Evolutionary conservation across 164 flowering plant genomes (phyloP), one percentile per base, ranked within the genome.

Genomic region (Berberis vulgaris): DNA sequence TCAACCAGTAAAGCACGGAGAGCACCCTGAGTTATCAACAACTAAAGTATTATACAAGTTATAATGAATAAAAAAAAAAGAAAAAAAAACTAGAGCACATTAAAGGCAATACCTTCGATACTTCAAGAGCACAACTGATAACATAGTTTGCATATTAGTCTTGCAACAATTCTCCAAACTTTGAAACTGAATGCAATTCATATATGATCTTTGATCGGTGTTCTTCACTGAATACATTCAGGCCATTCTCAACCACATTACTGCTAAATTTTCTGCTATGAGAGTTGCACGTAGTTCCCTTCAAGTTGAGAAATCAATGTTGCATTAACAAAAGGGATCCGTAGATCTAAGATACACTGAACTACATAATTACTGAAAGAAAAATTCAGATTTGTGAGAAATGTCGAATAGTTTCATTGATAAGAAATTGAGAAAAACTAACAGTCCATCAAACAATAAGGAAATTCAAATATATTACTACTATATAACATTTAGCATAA

Each of bases 361-460:
- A 83, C 74, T 49, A 77, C 87, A 66, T 81, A 83, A 54, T 83
- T 83, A n/a, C n/a, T n/a, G n/a, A n/a, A n/a, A 65, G 84, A 81
- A 78, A 40, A 67, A 64, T 3, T 55, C 2, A 68, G 52, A 10
- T 59, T 39, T 62, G 52, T 41, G 45, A 38, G n/a, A 50, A 50
- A 7, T 1, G 12, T 6, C 10, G n/a, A 3, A 1, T 10, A 3
- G 13, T 6, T 10, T 12, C 54, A 57, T 40, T 12, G 2, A 5
- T 53, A n/a, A n/a, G n/a, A n/a, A n/a, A n/a, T n/a, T n/a, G n/a
- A n/a, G n/a, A n/a, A n/a, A n/a, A n/a, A n/a, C n/a, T n/a, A n/a
- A n/a, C n/a, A n/a, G n/a, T n/a, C n/a, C n/a, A n/a, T n/a, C n/a
- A n/a, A n/a, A n/a, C n/a, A n/a, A n/a, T n/a, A n/a, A n/a, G n/a